Percentiles rank a stretch among this genome's conserved stretches.
Conservation (phyloP, 805 yeast species). For the Saccharomycopsis guyanensis region DNA sequence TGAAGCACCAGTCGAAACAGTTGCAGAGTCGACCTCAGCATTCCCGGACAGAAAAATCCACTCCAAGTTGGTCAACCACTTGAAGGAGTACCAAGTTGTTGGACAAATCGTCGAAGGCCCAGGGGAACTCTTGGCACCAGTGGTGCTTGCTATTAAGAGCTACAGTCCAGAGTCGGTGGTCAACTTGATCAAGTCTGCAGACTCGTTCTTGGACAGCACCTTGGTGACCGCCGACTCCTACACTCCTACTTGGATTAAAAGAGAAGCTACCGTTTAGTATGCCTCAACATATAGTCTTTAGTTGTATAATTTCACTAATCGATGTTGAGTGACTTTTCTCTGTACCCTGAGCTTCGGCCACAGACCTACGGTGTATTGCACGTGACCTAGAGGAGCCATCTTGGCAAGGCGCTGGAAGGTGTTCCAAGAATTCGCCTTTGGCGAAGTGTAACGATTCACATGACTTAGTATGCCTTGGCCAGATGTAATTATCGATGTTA, state of each 20-base stretch:
- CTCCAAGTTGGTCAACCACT: conserved; percentile 14
- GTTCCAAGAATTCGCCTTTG: no score
- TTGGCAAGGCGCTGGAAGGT: no score
- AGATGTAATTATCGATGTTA: no score
- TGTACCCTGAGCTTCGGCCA: no score
- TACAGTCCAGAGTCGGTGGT: conserved; percentile 12
- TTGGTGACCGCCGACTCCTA: conserved; percentile 5
- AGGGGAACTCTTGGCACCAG: conserved; percentile 17
- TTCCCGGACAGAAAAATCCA: conserved; percentile 1
- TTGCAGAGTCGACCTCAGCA: neutral
- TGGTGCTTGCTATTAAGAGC: conserved; percentile 2
- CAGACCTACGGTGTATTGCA: no score
- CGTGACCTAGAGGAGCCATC: no score
- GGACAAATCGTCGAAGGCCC: conserved; percentile 16
- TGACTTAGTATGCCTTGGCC: no score
- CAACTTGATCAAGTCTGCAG: conserved; percentile 9
- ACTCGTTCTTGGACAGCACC: conserved; percentile 4
- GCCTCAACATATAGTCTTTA: neutral
- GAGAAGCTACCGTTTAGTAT: neutral
- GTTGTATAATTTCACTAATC: neutral
- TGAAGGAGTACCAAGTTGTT: conserved; percentile 9
- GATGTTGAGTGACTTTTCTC: no score
- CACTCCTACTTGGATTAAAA: conserved; percentile 8
- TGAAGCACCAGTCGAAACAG: neutral
- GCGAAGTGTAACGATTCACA: no score